phyloP scores from a whole-genome alignment of 257 asterid species.

The Solanum peruvianum region DNA sequence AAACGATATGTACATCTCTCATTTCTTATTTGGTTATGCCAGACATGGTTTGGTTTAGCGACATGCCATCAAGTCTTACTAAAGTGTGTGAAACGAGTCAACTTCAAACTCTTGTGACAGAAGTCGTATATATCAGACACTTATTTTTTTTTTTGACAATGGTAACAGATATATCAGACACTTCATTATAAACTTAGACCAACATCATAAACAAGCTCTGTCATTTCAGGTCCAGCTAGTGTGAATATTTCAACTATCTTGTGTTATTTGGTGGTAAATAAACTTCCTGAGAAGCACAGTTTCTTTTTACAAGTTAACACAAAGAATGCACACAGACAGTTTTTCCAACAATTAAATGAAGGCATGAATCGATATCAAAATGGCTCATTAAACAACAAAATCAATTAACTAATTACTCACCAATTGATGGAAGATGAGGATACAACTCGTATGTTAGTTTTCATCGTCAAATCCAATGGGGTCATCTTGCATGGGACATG shows the following conservation, averaged over 20 bases:
- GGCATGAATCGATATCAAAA: not conserved
- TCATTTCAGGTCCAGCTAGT: not conserved
- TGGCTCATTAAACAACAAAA: not conserved
- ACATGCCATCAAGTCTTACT: not conserved
- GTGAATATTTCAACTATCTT: not conserved
- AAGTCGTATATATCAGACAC: not conserved
- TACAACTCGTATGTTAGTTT: conserved; percentile 55
- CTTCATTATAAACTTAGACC: not conserved
- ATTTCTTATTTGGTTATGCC: not conserved
- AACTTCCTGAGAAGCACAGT: not conserved
- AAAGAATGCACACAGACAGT: not conserved
- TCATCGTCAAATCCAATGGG: conserved; percentile 84
- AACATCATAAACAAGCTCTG: not conserved
- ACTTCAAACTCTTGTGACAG: not conserved
- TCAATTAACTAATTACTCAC: conserved; percentile 26
- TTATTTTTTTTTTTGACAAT: too few relatives aligned
- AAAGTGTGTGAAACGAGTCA: not conserved
- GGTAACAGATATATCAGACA: not conserved
- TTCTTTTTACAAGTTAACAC: not conserved
- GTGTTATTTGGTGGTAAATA: not conserved
- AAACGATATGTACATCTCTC: not conserved
- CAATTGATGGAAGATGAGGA: conserved; percentile 73
- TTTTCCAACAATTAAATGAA: not conserved
- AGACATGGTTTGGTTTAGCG: not conserved
- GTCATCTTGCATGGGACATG: conserved; percentile 42